Base-by-base conservation (phyloP, 257 asterid species). In the Haberlea rhodopensis region DNA sequence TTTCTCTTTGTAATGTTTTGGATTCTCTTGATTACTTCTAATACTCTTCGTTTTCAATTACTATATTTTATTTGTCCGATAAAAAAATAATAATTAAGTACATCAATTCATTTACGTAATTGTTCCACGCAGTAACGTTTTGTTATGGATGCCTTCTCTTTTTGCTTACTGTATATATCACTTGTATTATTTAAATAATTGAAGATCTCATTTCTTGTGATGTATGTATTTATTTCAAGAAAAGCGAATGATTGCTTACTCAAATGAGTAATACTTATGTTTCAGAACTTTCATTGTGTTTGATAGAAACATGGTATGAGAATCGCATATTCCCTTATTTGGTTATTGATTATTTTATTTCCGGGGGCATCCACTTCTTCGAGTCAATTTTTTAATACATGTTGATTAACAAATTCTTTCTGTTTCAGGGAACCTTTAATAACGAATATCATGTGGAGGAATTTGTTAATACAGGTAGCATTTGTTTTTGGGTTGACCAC, bases 391-490 rank as follows among this genome's bases (percentile, higher is more conserved):
- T 40, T 6, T 32, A 53, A 8, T 22, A 51, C 58, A 19, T 65
- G 88, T 86, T 9, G 76, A 74, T 62, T 7, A 49, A 32, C 55
- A 26, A 49, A 7, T 69, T 60, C 43, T 60, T 91, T 84, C 52
- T 74, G 29, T 81, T 77, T 55, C 69, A 91, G 98, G 95, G 98
- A 91, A 73, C 98, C 98, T 71, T 87, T 92, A 6, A 86, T 92
- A 61, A 89, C 98, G 63, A 92, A 92, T 75, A 82, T 89, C 69
- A 89, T 92, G 98, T 92, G 98, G 98, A 84, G 98, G 83, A 92
- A 92, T 77, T 70, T 89, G 77, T 24, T 89, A 45, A 68, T 91
- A 70, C 98, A 91, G 98, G 98, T 91, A 84, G 13, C 21, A 9
- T 0, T 74, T 8, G 1, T 3, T 23, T 27, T 60, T 46, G 22